Evolutionary conservation across 768 basidiomycete genomes (phyloP).

Genomic region (Glaciozyma martinii): DNA sequence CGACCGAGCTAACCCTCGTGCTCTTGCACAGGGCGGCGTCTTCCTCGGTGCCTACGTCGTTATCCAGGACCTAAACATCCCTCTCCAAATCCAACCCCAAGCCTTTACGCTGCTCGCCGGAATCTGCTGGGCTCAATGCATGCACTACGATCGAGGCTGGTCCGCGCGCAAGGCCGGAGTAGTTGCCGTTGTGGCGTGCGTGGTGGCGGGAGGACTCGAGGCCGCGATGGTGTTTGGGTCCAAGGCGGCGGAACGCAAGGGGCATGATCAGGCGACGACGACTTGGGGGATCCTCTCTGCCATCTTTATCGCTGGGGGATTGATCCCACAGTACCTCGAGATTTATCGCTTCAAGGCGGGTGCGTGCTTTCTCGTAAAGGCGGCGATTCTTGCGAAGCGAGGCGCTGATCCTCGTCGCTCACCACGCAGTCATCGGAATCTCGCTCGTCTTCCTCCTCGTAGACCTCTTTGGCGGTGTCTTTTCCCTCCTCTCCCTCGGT

Average conservation of each 20-base stretch:
- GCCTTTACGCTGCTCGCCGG: slow-evolving; percentile 53
- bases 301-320: slow-evolving; percentile 49
- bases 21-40: slow-evolving; percentile 43
- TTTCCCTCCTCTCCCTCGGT: slow-evolving; percentile 59
- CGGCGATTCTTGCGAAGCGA: background rate
- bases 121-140: slow-evolving; percentile 61
- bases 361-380: slow-evolving; percentile 5
- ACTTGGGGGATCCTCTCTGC: slow-evolving; percentile 59
- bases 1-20: slow-evolving; percentile 43
- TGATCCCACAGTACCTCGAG: slow-evolving; percentile 62
- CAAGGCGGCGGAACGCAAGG: background rate
- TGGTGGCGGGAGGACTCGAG: slow-evolving; percentile 53
- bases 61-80: slow-evolving; percentile 58
- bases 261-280: slow-evolving; percentile 38
- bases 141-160: slow-evolving; percentile 53
- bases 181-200: slow-evolving; percentile 43
- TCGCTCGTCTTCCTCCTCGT: slow-evolving; percentile 57
- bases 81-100: slow-evolving; percentile 55
- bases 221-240: slow-evolving; percentile 54
- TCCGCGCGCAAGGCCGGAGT: slow-evolving; percentile 39
- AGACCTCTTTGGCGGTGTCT: slow-evolving; percentile 51
- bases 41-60: slow-evolving; percentile 64
- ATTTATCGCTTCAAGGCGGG: slow-evolving; percentile 53
- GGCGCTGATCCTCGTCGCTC: background rate
- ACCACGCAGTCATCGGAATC: slow-evolving; percentile 54